These are phyloP conservation scores for Botrytis hyacinthi DNA, from an alignment of 2,329 filamentous ascomycete genomes.

Conservation along the genomic window DNA sequence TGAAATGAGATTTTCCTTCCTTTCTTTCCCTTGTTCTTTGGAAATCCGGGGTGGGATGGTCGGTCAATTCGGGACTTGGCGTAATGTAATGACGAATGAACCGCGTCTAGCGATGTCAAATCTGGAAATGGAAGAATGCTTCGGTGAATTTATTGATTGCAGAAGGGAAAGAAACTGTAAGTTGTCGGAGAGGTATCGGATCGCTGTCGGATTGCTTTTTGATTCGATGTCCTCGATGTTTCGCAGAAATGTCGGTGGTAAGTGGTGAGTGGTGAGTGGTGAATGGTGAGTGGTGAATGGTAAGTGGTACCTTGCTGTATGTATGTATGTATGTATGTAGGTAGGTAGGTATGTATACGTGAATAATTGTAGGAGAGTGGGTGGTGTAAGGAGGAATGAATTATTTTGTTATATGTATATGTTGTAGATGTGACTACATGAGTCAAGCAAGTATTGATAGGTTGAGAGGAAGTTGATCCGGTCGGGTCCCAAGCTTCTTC, in stretches of 20 bases:
- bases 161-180: background rate
- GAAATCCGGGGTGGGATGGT: constrained; percentile 8
- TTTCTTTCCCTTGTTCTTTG: background rate
- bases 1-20: background rate
- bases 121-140: background rate
- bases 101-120: constrained; percentile 12
- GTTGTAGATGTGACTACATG: background rate
- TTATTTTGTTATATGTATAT: background rate
- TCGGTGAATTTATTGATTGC: background rate
- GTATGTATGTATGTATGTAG: background rate
- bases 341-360: background rate
- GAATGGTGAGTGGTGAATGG: no score
- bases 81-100: constrained; percentile 4
- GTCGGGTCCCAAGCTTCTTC: background rate
- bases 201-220: background rate
- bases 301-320: background rate
- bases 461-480: background rate
- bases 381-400: background rate
- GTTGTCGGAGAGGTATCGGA: background rate
- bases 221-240: background rate
- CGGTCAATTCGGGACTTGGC: constrained; percentile 8
- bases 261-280: no score
- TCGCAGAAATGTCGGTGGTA: background rate
- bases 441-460: background rate
- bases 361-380: background rate